Conservation (phyloP, 2,329 filamentous ascomycete species). For the Akanthomyces lecanii region DNA sequence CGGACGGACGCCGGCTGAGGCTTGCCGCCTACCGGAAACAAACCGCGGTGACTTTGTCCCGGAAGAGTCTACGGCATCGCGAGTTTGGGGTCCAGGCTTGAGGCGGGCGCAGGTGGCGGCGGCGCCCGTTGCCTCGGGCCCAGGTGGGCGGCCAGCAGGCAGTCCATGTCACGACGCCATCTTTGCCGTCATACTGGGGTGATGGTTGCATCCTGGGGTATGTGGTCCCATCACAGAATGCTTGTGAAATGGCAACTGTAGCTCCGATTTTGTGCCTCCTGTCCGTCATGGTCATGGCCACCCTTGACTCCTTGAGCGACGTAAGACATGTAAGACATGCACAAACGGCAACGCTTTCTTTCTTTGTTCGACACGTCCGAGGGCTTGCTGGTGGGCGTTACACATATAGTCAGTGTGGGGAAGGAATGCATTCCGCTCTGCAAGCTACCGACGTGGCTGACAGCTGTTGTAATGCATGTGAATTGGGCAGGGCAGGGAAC, state of each 20-base stretch:
- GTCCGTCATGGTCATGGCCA: neutral
- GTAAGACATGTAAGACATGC: neutral
- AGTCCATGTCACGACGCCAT: neutral
- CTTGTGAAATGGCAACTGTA: slow-evolving; percentile 3
- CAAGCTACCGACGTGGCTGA: neutral
- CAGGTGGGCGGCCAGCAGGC: neutral
- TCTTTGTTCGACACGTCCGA: neutral
- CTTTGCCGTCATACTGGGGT: neutral
- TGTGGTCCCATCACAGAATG: neutral
- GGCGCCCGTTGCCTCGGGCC: neutral
- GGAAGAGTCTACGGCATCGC: neutral
- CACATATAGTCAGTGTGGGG: neutral
- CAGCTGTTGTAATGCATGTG: neutral
- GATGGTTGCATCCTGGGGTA: neutral
- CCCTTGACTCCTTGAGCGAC: neutral
- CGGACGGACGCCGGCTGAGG: too few species aligned
- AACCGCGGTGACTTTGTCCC: neutral
- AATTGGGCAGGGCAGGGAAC: too few species aligned
- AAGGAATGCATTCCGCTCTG: neutral
- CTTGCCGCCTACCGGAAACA: neutral
- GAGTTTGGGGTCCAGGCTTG: neutral
- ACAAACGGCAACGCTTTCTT: neutral
- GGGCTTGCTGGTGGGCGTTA: neutral
- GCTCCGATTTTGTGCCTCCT: neutral
- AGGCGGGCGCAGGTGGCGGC: neutral